Evolutionary conservation across 2,329 filamentous ascomycete species (phyloP).

Genomic region (Westerdykella aurantiaca): DNA sequence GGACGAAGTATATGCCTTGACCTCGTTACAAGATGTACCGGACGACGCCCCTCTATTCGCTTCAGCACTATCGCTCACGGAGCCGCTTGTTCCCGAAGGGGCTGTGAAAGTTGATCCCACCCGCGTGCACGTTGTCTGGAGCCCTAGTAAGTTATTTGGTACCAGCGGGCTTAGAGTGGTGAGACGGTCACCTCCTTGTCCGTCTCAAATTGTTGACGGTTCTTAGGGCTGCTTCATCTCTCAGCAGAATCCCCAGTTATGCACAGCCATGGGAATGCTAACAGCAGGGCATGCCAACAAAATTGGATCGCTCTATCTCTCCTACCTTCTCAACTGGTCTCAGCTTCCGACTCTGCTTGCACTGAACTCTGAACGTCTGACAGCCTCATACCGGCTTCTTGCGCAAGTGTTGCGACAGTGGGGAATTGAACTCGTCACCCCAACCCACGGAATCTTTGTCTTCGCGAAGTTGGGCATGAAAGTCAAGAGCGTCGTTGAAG

Average conservation of each 20-base stretch:
- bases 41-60: slow-evolving; percentile 15
- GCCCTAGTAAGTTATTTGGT: slow-evolving; percentile 27
- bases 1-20: slow-evolving; percentile 23
- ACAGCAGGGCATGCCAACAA: slow-evolving; percentile 14
- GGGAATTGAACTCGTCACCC: slow-evolving; percentile 16
- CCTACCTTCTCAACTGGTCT: slow-evolving; percentile 20
- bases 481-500: slow-evolving; percentile 13
- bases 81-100: slow-evolving; percentile 22
- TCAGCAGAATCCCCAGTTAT: slow-evolving; percentile 24
- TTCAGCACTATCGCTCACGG: slow-evolving; percentile 21
- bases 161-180: slow-evolving; percentile 24
- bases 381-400: slow-evolving; percentile 17
- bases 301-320: slow-evolving; percentile 17
- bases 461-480: slow-evolving; percentile 18
- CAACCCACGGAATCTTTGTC: slow-evolving; percentile 25
- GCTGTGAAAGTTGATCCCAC: slow-evolving; percentile 30
- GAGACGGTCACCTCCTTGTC: slow-evolving; percentile 3
- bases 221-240: slow-evolving; percentile 26
- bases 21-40: slow-evolving; percentile 7
- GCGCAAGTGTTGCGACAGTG: slow-evolving; percentile 9
- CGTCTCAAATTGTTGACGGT: not conserved
- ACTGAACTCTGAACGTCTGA: slow-evolving; percentile 19
- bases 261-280: slow-evolving; percentile 14
- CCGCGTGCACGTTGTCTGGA: slow-evolving; percentile 29
- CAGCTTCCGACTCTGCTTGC: slow-evolving; percentile 23